Conservation (phyloP, 257 asterid genomes). For the Nicotiana noctiflora region DNA sequence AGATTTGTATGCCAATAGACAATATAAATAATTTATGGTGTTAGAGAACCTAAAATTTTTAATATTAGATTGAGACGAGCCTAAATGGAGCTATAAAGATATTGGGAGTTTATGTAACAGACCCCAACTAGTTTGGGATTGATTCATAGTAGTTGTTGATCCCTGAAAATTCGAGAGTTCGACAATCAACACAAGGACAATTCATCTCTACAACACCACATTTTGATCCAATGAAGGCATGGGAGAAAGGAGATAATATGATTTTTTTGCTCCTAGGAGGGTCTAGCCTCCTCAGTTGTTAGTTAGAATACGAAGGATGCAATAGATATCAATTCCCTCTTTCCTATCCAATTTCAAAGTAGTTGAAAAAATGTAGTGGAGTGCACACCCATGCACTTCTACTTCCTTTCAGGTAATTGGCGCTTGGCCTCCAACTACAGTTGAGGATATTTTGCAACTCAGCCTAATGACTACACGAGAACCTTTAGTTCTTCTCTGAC, state of each 20-base stretch:
- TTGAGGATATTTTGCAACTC: background rate
- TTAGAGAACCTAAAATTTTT: background rate
- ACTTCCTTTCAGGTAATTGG: background rate
- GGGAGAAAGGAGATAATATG: background rate
- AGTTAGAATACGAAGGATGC: background rate
- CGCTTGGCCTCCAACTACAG: background rate
- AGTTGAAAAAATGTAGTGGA: background rate
- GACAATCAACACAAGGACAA: background rate
- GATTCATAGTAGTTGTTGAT: background rate
- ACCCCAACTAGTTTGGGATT: background rate
- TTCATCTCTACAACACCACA: background rate
- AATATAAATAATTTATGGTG: background rate
- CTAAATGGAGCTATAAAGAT: background rate
- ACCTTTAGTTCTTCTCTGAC: background rate
- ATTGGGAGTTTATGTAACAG: background rate
- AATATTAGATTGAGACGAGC: background rate
- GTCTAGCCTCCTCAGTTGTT: background rate
- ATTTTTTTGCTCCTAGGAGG: background rate
- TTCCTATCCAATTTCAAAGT: background rate
- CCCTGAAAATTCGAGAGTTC: background rate
- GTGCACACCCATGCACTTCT: background rate
- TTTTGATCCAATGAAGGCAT: background rate
- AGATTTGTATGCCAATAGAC: background rate
- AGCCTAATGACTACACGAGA: background rate
- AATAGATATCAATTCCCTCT: background rate